Evolutionary conservation across 441 rosid genomes (phyloP).

Genomic region (Jatropha podagrica): DNA sequence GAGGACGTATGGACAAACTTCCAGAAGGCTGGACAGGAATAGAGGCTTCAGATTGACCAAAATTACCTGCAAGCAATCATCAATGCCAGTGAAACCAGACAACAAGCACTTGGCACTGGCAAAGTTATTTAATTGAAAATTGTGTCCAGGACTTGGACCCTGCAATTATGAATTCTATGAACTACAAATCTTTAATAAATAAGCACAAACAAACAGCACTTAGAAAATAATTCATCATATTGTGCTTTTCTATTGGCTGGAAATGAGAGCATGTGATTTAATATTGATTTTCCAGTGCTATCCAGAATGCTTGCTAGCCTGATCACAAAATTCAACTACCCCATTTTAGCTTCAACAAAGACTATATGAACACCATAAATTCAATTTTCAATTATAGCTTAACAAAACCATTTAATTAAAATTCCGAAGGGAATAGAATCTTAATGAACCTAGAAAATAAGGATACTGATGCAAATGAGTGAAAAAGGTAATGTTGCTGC

Average conservation of each 20-base stretch:
- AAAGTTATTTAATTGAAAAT: too few relatives aligned
- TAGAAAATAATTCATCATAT: neutral
- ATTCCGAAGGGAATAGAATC: neutral
- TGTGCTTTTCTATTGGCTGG: neutral
- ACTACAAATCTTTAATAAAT: neutral
- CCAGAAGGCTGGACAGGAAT: slow-evolving; percentile 13
- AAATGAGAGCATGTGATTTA: neutral
- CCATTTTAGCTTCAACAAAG: neutral
- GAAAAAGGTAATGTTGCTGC: slow-evolving; percentile 6
- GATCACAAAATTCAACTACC: neutral
- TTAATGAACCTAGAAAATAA: neutral
- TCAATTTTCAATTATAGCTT: neutral
- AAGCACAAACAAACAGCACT: neutral
- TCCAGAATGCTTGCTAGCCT: neutral
- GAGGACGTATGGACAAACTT: slow-evolving; percentile 9
- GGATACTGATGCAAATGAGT: neutral
- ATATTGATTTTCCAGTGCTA: neutral
- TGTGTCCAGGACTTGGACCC: neutral
- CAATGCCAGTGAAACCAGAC: neutral
- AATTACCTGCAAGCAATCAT: slow-evolving; percentile 24
- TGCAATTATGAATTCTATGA: neutral
- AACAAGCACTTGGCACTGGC: neutral
- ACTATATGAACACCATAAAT: neutral
- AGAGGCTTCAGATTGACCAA: slow-evolving; percentile 21
- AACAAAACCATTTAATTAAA: neutral